Percentiles rank a stretch among this genome's conserved stretches.
Conservation (phyloP, 305 asterid species). For the Fraxinus dipetala region DNA sequence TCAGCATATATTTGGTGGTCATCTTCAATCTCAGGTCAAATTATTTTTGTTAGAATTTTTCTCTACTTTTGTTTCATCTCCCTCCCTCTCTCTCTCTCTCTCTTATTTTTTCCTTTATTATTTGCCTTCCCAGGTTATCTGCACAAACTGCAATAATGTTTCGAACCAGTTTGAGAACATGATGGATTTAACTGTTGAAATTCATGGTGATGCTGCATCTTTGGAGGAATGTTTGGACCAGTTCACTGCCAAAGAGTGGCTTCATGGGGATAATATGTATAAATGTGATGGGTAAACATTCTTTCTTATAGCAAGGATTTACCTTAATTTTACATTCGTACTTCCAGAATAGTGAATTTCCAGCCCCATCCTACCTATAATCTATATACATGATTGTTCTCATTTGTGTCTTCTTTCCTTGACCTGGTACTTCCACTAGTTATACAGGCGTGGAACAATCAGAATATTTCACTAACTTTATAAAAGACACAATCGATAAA, state of each 20-base stretch:
- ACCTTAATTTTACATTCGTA: not conserved
- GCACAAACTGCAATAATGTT: constrained; percentile 73
- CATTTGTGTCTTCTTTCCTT: not conserved
- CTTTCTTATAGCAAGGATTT: constrained; percentile 18
- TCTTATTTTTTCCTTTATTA: constrained; percentile 13
- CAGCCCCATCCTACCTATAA: not conserved
- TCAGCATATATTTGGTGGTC: constrained; percentile 97
- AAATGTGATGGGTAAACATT: constrained; percentile 81
- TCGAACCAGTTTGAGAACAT: constrained; percentile 89
- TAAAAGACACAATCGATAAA: not conserved
- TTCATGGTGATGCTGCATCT: constrained; percentile 92
- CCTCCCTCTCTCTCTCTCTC: not conserved
- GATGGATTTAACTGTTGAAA: constrained; percentile 99
- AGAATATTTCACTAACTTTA: not conserved
- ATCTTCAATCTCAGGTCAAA: constrained; percentile 83
- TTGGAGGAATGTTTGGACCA: constrained; percentile 95
- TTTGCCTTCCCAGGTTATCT: constrained; percentile 63
- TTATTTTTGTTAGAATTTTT: not conserved
- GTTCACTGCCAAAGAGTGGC: constrained; percentile 85
- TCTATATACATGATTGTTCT: not conserved
- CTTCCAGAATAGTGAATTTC: not conserved
- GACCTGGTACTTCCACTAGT: not conserved
- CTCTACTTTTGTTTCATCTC: not conserved
- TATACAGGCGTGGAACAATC: not conserved
- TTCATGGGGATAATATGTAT: constrained; percentile 97